phyloP scores from a whole-genome alignment of 257 asterid species.

The Solanum clarkiae region DNA sequence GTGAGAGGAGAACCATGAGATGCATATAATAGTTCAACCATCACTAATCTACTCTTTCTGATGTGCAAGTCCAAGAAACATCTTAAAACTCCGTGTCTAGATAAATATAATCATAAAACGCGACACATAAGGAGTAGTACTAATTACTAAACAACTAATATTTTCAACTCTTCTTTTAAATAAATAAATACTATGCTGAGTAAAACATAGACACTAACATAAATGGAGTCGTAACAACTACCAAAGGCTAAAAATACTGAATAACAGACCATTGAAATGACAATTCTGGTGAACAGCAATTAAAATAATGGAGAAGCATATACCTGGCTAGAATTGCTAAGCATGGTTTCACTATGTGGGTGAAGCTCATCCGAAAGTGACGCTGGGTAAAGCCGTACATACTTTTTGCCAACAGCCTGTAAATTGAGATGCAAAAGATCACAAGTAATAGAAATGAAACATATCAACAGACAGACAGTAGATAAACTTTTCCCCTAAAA shows the following conservation, averaged over 20 bases:
- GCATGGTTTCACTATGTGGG: slow-evolving; percentile 65
- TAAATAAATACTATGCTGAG: background rate
- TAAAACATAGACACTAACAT: background rate
- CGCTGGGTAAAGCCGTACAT: slow-evolving; percentile 51
- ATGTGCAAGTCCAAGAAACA: background rate
- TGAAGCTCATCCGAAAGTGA: slow-evolving; percentile 46
- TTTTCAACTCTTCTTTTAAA: background rate
- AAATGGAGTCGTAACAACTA: background rate
- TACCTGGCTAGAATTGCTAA: slow-evolving; percentile 93
- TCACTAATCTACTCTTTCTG: background rate
- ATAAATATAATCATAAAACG: background rate
- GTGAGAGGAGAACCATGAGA: background rate
- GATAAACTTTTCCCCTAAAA: background rate
- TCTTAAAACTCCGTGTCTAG: background rate
- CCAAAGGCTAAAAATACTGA: background rate
- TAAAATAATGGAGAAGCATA: background rate
- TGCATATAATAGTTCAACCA: background rate
- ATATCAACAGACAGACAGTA: background rate
- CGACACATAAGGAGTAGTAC: background rate
- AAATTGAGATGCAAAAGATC: background rate
- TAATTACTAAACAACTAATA: background rate
- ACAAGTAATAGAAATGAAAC: background rate
- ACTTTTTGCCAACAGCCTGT: slow-evolving; percentile 50
- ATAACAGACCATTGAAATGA: background rate
- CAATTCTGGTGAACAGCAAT: background rate